Percentiles rank a stretch among this genome's conserved stretches.
These are phyloP conservation scores for Pleurotus ostreatus DNA, from an alignment of 768 basidiomycete genomes.

Conservation along the genomic window DNA sequence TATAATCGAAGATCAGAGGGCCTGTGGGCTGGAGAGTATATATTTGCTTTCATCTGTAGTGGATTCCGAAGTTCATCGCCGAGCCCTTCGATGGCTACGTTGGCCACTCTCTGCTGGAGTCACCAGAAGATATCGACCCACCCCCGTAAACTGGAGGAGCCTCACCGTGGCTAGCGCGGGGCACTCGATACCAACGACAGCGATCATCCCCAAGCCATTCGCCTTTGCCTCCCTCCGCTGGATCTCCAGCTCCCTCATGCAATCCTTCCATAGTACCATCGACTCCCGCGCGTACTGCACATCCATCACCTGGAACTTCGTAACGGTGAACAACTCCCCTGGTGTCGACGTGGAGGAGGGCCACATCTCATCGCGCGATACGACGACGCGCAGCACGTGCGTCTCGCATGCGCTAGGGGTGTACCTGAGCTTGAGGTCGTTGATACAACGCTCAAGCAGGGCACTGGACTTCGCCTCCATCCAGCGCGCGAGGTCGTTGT, in stretches of 20 bases:
- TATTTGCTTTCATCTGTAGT: too few species aligned
- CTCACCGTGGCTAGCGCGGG: slow-evolving; percentile 3
- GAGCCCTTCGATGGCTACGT: too few species aligned
- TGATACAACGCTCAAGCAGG: neutral
- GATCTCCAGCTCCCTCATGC: slow-evolving; percentile 1
- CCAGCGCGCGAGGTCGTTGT: neutral
- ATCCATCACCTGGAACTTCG: neutral
- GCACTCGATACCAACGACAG: slow-evolving; percentile 2
- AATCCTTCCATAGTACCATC: slow-evolving; percentile 1
- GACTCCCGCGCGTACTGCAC: neutral
- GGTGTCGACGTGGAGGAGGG: neutral
- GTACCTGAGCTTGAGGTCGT: neutral
- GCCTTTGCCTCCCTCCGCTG: slow-evolving; percentile 4
- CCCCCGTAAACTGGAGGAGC: slow-evolving; percentile 2
- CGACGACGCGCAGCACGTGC: slow-evolving; percentile 3
- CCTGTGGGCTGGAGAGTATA: too few species aligned
- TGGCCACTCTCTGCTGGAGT: too few species aligned
- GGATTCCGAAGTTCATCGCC: too few species aligned
- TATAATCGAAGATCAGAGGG: too few species aligned
- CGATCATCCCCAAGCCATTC: neutral
- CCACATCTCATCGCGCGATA: neutral
- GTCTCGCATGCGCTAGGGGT: neutral
- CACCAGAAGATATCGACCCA: neutral
- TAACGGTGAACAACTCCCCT: neutral
- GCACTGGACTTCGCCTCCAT: neutral